Percentiles rank a stretch among this genome's conserved stretches.
Evolutionary conservation across 2,329 filamentous ascomycete species (phyloP).

Genomic region (Berkeleyomyces basicola): DNA sequence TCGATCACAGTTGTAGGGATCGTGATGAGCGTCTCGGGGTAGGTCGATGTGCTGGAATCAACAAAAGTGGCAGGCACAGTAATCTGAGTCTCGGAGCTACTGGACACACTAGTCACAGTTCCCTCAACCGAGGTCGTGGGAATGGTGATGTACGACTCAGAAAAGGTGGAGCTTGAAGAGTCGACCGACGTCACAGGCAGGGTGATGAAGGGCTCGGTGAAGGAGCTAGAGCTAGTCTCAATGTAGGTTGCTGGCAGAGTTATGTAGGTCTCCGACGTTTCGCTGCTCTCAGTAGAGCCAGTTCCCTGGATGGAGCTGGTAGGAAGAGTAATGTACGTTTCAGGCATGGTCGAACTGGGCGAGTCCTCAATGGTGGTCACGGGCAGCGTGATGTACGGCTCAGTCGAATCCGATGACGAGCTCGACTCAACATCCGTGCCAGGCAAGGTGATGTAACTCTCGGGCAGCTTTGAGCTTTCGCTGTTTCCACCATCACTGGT

Average conservation of each 20-base stretch:
- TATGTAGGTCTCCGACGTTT: neutral
- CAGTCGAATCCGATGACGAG: neutral
- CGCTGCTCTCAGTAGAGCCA: no score
- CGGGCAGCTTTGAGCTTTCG: neutral
- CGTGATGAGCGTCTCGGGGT: neutral
- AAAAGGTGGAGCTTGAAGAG: neutral
- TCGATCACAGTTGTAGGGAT: neutral
- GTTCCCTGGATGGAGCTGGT: no score
- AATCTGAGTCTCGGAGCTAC: neutral
- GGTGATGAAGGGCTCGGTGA: neutral
- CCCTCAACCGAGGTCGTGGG: neutral
- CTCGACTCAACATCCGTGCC: neutral
- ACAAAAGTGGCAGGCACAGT: slow-evolving; percentile 4
- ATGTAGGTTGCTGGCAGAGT: neutral
- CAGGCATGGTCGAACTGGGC: no score
- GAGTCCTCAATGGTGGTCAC: neutral
- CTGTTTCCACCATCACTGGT: neutral
- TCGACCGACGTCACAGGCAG: neutral
- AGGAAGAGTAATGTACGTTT: no score
- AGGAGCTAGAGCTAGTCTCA: neutral
- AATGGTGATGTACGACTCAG: neutral
- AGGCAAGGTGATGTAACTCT: neutral
- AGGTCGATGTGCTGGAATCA: slow-evolving; percentile 12
- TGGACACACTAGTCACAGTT: neutral
- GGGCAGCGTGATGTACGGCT: neutral